Evolutionary conservation across 2,329 filamentous ascomycete species (phyloP), one percentile per base, ranked within the genome.

Genomic region (Aureobasidium zeae): DNA sequence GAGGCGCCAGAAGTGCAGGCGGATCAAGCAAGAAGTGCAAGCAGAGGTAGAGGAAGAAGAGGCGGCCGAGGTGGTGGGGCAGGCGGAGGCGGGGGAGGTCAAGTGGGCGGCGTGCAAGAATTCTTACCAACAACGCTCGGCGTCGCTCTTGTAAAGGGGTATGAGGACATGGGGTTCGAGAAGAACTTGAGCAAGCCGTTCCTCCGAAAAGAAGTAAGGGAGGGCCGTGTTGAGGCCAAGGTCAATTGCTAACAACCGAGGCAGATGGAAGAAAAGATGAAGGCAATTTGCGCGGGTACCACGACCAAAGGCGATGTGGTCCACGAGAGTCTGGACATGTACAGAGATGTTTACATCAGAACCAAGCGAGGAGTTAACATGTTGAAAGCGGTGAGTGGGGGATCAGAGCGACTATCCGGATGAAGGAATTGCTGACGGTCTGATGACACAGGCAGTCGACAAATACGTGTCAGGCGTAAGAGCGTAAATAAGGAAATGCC

Each of bases 181-280:
- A 87, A 83, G 31, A 95, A 87, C 57, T 74, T 98, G 38, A 86
- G 87, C 60, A 96, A 96, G 63, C 91, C 91, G 0, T 96, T 96
- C 59, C 69, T 98, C 48, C 81, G 91, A 45, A 96, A 96, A 64
- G 87, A 98, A 60, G 69, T 70, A 57, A 55, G 60, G 11, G 19
- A 5, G 10, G 11, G 20, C 15, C 11, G 16, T 16, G n/a, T 22
- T 25, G 32, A 24, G 13, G 20, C 16, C 8, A 8, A 12, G 3
- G 10, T 13, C 4, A n/a, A 17, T 16, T 22, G 33, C 49, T 52
- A 24, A 55, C 28, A 8, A 2, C 15, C 5, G 13, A 15, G 38
- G 48, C 52, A 72, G 70, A 95, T 95, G 86, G 91, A 98, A 64
- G 67, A 86, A 49, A 86, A 87, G 61, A 95, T 98, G 89, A 91